These are phyloP conservation scores for Przewalskia tangutica DNA, from an alignment of 257 asterid species.

Conservation along the genomic window DNA sequence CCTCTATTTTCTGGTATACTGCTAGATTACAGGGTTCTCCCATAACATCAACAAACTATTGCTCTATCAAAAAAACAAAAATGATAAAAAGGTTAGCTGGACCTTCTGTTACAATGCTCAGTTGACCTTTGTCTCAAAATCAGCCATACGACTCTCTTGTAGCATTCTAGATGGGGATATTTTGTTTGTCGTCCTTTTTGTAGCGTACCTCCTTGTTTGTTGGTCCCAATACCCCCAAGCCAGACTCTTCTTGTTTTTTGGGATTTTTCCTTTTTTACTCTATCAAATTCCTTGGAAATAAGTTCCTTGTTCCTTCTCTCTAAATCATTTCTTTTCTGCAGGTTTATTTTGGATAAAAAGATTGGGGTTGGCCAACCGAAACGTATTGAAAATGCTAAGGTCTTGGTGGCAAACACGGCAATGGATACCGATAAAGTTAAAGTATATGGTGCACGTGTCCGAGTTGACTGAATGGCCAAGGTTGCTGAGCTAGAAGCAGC, in stretches of 20 bases:
- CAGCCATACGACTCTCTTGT: background rate
- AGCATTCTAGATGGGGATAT: background rate
- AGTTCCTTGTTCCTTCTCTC: background rate
- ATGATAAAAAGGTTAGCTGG: background rate
- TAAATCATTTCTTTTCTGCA: slow-evolving; percentile 15
- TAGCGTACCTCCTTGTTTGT: background rate
- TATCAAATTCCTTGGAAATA: background rate
- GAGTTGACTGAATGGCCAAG: slow-evolving; percentile 97
- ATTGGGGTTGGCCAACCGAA: slow-evolving; percentile 95
- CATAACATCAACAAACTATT: background rate
- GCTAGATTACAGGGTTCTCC: background rate
- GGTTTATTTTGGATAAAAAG: slow-evolving; percentile 85
- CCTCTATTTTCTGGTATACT: background rate
- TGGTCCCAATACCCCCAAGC: background rate
- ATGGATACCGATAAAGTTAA: slow-evolving; percentile 95
- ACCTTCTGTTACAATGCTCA: background rate
- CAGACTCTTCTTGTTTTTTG: background rate
- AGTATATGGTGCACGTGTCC: slow-evolving; percentile 92
- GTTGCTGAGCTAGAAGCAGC: slow-evolving; percentile 92
- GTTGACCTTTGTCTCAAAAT: background rate
- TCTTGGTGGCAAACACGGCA: slow-evolving; percentile 75
- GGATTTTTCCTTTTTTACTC: background rate
- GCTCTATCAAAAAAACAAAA: background rate
- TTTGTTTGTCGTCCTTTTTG: background rate
- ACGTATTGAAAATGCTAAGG: slow-evolving; percentile 82